Conservation (phyloP, 371 early-diverging fungal species). For the Coemansia sp. region DNA sequence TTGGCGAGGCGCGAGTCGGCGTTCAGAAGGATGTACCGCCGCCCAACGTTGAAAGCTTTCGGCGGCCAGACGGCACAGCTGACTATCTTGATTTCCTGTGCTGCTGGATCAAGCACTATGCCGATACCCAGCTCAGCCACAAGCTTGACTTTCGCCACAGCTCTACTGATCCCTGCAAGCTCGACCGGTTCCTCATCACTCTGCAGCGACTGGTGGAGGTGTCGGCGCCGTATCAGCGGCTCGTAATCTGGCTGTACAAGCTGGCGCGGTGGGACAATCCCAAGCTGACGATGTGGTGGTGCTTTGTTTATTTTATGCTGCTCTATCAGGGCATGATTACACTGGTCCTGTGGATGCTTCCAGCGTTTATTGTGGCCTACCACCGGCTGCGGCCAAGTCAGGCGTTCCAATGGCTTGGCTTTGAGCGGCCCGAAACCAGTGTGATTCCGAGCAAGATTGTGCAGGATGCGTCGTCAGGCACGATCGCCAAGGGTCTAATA, state of each 20-base stretch:
- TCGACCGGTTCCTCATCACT: slow-evolving; percentile 47
- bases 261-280: slow-evolving; percentile 54
- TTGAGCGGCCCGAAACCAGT: slow-evolving; percentile 52
- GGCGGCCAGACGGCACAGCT: slow-evolving; percentile 30
- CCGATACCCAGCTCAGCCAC: slow-evolving; percentile 45
- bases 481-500: slow-evolving; percentile 45
- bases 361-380: slow-evolving; percentile 49
- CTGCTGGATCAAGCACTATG: slow-evolving; percentile 39
- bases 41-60: slow-evolving; percentile 18
- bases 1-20: slow-evolving; percentile 47
- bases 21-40: slow-evolving; percentile 31
- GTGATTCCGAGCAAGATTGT: slow-evolving; percentile 48
- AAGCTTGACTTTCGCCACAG: slow-evolving; percentile 50
- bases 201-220: slow-evolving; percentile 51
- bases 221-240: slow-evolving; percentile 52
- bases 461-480: slow-evolving; percentile 45
- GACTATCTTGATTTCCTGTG: slow-evolving; percentile 32
- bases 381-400: slow-evolving; percentile 52
- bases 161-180: slow-evolving; percentile 43
- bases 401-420: slow-evolving; percentile 48
- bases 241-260: slow-evolving; percentile 48
- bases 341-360: slow-evolving; percentile 40
- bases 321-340: slow-evolving; percentile 44
- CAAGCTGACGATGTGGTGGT: slow-evolving; percentile 47
- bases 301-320: slow-evolving; percentile 43